Evolutionary conservation across 2,329 filamentous ascomycete genomes (phyloP), one percentile per base, ranked within the genome.

Genomic region (Nectriaceae sp.): DNA sequence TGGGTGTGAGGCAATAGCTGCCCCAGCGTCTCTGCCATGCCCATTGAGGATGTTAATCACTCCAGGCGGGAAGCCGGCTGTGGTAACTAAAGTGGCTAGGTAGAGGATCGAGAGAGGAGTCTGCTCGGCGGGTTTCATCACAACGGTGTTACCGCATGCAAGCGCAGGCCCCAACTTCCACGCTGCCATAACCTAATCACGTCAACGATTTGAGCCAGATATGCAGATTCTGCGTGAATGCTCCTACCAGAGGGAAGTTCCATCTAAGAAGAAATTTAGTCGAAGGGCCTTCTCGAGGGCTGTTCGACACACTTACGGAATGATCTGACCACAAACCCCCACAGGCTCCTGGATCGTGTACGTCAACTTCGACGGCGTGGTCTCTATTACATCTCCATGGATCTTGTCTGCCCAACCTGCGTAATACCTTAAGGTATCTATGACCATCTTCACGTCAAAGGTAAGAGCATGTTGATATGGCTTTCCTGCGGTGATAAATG

Each of bases 11-110:
- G 83, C 84, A 16, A 91, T 75, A 1, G 86, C 83, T 3, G 83
- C 76, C 11, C 88, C 88, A 1, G 87, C 84, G 40, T 83, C 82
- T 31, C 75, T 76, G 21, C 88, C 88, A 50, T 82, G 76, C 1
- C 88, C 88, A 53, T 89, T 90, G 48, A 90, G 65, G 50, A 91
- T 78, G 66, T 91, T 91, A 57, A 91, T 69, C 11, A 91, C 88
- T 33, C 88, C 88, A 1, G 87, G 81, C 4, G 88, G 88, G 64
- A 91, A 91, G 0, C 88, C 88, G 11, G 86, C 87, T 63, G 90
- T 78, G 53, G 82, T 82, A 55, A 90, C 76, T 26, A 91, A 73
- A 3, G 76, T 81, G 2, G 79, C 87, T 3, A 91, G 72, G 56
- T 84, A 81, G 4, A 87, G 68, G 62, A 83, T 80, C 21, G n/a